Evolutionary conservation across 768 basidiomycete species (phyloP).

Genomic region (Chalciporus pseudorubinellus): DNA sequence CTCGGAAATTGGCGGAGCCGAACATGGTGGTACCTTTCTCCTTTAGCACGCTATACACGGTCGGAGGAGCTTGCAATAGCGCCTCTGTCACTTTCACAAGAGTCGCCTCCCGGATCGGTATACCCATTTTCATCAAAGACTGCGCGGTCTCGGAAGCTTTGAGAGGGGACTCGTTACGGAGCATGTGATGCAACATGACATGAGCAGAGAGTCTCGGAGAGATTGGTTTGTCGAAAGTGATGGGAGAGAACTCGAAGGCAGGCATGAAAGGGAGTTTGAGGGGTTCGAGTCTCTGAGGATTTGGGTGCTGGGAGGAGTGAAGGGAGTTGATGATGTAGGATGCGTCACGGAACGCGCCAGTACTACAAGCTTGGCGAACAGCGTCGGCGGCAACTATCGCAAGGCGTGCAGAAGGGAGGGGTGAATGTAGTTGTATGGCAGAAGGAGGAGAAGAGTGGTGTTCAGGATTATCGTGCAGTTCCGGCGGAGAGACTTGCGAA

Average conservation of each 20-base stretch:
- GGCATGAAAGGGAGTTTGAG: conserved; percentile 25
- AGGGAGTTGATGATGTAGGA: conserved; percentile 59
- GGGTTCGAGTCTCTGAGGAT: conserved; percentile 1
- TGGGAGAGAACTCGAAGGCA: conserved; percentile 36
- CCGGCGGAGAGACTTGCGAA: not conserved
- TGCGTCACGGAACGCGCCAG: conserved; percentile 48
- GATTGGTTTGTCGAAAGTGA: conserved; percentile 48
- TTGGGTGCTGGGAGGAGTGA: conserved; percentile 35
- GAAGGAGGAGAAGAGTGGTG: not conserved
- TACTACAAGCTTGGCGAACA: conserved; percentile 44
- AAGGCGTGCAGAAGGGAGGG: conserved; percentile 11
- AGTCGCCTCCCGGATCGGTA: conserved; percentile 48
- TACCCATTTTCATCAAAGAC: conserved; percentile 52
- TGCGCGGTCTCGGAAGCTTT: conserved; percentile 51
- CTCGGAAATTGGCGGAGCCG: conserved; percentile 10
- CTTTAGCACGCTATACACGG: conserved; percentile 19
- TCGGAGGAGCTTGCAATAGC: conserved; percentile 23
- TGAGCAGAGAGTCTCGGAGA: conserved; percentile 64
- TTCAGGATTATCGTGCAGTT: not conserved
- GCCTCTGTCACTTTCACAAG: conserved; percentile 40
- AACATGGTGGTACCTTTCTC: conserved; percentile 17
- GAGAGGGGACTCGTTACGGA: conserved; percentile 48
- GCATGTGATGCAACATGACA: conserved; percentile 58
- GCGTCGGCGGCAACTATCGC: conserved; percentile 46
- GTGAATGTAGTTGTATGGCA: not conserved